Percentiles rank a stretch among this genome's conserved stretches.
Evolutionary conservation across 2,329 filamentous ascomycete genomes (phyloP).

Genomic region (Aspergillus sclerotialis): DNA sequence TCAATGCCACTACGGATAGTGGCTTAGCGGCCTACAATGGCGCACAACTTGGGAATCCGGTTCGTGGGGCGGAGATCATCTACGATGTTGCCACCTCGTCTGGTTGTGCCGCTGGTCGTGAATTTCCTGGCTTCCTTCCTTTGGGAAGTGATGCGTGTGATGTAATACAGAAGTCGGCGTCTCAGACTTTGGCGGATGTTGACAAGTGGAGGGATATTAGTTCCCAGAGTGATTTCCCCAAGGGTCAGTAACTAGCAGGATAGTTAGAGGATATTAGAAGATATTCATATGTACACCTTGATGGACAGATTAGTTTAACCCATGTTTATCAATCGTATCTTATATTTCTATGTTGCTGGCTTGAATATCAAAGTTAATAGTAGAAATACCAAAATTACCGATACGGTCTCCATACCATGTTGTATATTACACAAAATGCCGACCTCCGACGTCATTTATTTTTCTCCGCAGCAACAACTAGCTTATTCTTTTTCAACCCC

Average conservation of each 20-base stretch:
- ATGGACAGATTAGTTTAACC: too few species aligned
- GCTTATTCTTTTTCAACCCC: too few species aligned
- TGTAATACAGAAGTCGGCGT: conserved; percentile 4
- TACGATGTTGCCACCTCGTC: conserved; percentile 23
- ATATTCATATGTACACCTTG: too few species aligned
- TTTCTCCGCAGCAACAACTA: background rate
- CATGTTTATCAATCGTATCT: too few species aligned
- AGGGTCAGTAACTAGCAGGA: too few species aligned
- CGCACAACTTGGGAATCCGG: conserved; percentile 21
- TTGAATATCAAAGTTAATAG: too few species aligned
- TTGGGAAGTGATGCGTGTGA: conserved; percentile 20
- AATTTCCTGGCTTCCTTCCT: conserved; percentile 18
- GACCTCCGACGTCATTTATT: conserved; percentile 11
- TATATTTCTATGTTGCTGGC: too few species aligned
- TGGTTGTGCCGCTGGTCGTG: conserved; percentile 14
- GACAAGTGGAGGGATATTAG: conserved; percentile 5
- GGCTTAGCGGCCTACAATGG: conserved; percentile 15
- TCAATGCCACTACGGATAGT: conserved; percentile 11
- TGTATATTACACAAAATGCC: background rate
- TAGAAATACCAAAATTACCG: too few species aligned
- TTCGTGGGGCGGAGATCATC: conserved; percentile 24
- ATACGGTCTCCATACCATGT: too few species aligned
- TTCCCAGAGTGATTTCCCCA: background rate
- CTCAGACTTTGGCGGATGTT: conserved; percentile 3
- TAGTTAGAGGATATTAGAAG: too few species aligned